Evolutionary conservation across 1,284 basidiomycete genomes (phyloP), one percentile per base, ranked within the genome.

Genomic region (Ceratobasidium sp.): DNA sequence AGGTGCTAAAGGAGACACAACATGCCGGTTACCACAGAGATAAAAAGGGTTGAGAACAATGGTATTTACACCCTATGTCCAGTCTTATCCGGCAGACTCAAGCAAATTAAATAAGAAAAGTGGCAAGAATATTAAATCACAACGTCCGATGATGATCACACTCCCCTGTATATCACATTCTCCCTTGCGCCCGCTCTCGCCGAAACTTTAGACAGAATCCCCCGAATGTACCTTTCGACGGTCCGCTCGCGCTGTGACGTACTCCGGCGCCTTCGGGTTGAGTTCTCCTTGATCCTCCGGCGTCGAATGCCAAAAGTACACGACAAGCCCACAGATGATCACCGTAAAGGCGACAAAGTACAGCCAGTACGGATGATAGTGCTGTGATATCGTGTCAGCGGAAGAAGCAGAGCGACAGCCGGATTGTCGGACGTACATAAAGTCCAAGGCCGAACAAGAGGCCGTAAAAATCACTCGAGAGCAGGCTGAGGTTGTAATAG

Each of bases 401-500:
- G 38, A 3, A 38, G 38, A 8, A 38, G 38, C 38, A 38, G n/a
- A n/a, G n/a, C n/a, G n/a, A n/a, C n/a, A 33, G 78, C 73, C 78
- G 52, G 20, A 59, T 55, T n/a, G 35, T 18, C 55, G 48, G 30
- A 65, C 90, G 81, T 82, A 92, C 90, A 83, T 89, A 93, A 78
- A 93, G 86, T 84, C 91, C 90, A 48, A 94, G 83, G 4, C 93
- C 94, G 82, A 96, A 94, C 30, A 95, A 86, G 69, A 96, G 87
- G 27, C 94, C 93, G 82, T 92, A 96, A 81, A 96, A 96, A 85
- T 96, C 93, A 83, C 91, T 92, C 20, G 94, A 92, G 27, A 96
- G 88, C 18, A 96, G 84, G 81, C 91, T 93, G 79, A 96, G 87
- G 82, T 96, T 96, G 85, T 91, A 96, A 86, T 91, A 96, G 12